Evolutionary conservation across 331 rosid species (phyloP).

Genomic region (Quercus tomentella): DNA sequence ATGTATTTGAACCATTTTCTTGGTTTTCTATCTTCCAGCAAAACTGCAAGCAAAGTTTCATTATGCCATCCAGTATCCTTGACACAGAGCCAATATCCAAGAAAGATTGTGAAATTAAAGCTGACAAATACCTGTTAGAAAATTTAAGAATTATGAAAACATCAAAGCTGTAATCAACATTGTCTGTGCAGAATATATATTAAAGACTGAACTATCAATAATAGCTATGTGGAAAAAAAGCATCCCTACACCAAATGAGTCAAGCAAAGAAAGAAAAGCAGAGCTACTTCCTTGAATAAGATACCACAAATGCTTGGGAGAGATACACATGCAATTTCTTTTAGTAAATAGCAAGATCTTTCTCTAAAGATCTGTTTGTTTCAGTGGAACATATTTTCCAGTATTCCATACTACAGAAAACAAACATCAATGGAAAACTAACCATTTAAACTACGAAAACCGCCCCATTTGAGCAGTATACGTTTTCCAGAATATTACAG

Average conservation of each 20-base stretch:
- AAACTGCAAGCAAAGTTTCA: conserved; percentile 94
- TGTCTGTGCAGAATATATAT: not conserved
- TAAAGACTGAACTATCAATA: not conserved
- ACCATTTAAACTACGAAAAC: too few species aligned
- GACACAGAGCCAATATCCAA: conserved; percentile 97
- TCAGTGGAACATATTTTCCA: too few species aligned
- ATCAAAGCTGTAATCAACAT: conserved; percentile 3
- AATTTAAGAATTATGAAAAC: conserved; percentile 6
- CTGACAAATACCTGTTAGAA: conserved; percentile 67
- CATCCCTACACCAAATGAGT: conserved; percentile 8
- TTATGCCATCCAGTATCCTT: conserved; percentile 89
- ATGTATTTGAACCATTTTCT: conserved; percentile 65
- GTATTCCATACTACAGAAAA: too few species aligned
- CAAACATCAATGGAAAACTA: too few species aligned
- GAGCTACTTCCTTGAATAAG: conserved; percentile 3
- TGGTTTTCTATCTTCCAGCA: conserved; percentile 93
- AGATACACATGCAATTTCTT: not conserved
- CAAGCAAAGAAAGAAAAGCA: not conserved
- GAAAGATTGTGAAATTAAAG: conserved; percentile 92
- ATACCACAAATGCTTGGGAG: not conserved
- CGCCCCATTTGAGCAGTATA: too few species aligned
- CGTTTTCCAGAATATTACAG: too few species aligned
- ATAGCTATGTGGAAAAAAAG: conserved; percentile 12
- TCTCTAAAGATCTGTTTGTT: not conserved
- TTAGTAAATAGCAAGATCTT: not conserved